These are phyloP conservation scores for Diaporthe sp. DNA, from an alignment of 2,329 filamentous ascomycete genomes.

Conservation along the genomic window DNA sequence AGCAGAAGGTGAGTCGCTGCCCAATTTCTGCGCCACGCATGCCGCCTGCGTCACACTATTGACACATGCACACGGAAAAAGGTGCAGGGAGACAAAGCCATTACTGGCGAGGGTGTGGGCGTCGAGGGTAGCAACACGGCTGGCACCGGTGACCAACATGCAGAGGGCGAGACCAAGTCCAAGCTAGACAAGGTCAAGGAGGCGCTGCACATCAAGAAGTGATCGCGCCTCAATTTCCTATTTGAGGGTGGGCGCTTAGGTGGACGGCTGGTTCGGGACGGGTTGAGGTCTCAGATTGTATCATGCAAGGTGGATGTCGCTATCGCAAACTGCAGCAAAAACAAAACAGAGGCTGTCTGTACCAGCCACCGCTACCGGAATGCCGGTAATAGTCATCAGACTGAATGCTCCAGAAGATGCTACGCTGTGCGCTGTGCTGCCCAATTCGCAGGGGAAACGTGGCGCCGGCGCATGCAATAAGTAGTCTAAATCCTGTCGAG, in stretches of 20 bases:
- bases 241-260: slow-evolving; percentile 22
- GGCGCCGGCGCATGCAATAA: slow-evolving; percentile 26
- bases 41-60: slow-evolving; percentile 18
- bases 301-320: not conserved
- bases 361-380: slow-evolving; percentile 29
- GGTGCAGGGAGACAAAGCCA: slow-evolving; percentile 35
- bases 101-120: slow-evolving; percentile 28
- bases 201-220: slow-evolving; percentile 37
- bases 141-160: slow-evolving; percentile 22
- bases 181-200: slow-evolving; percentile 39
- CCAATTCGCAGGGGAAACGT: slow-evolving; percentile 14
- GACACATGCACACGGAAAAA: slow-evolving; percentile 16
- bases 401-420: slow-evolving; percentile 16
- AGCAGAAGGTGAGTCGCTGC: slow-evolving; percentile 34
- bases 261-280: not conserved
- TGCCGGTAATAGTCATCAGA: slow-evolving; percentile 27
- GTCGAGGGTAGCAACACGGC: slow-evolving; percentile 28
- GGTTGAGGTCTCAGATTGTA: slow-evolving; percentile 26
- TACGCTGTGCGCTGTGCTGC: slow-evolving; percentile 14
- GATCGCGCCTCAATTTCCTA: not conserved
- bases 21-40: slow-evolving; percentile 14
- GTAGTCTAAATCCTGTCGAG: slow-evolving; percentile 32
- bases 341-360: not conserved
- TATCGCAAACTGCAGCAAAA: slow-evolving; percentile 33
- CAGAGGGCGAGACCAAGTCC: slow-evolving; percentile 26